These are phyloP conservation scores for Coccomyxa sp. DNA, from an alignment of 139 green algal species.

Conservation along the genomic window DNA sequence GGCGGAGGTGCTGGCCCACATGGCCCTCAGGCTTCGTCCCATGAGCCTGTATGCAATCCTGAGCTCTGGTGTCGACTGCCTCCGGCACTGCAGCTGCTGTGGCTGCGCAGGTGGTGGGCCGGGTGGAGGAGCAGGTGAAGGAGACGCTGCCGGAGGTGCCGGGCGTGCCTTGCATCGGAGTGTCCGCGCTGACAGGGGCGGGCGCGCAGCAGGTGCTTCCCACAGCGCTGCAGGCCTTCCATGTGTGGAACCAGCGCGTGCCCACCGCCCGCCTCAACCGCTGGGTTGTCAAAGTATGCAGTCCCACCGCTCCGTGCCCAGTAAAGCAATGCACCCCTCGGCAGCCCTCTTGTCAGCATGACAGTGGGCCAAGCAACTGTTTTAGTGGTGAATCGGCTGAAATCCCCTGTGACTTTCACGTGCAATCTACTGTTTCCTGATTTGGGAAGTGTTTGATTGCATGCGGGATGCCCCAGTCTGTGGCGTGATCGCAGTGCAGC, in stretches of 20 bases:
- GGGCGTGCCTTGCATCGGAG: constrained; percentile 41
- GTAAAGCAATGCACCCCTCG: neutral
- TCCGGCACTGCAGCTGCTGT: neutral
- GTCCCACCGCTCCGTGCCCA: neutral
- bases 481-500: neutral
- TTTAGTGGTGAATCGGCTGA: no score
- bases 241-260: constrained; percentile 59
- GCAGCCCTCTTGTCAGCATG: neutral
- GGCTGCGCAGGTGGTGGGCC: neutral
- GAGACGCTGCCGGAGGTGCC: constrained; percentile 27
- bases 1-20: no score
- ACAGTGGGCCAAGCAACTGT: no score
- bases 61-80: no score
- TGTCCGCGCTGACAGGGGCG: constrained; percentile 53
- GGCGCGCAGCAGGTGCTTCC: constrained; percentile 53
- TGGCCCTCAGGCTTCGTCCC: no score
- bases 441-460: no score
- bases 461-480: no score
- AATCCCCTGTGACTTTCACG: no score
- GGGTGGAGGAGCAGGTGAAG: constrained; percentile 10
- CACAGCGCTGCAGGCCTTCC: constrained; percentile 35
- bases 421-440: no score
- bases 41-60: no score
- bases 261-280: constrained; percentile 51
- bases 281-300: constrained; percentile 42